A percentile compares a stretch with the other conserved stretches of the same genome.
Evolutionary conservation across 106 monocot genomes (phyloP).

Genomic region (Dendrobium nobile): DNA sequence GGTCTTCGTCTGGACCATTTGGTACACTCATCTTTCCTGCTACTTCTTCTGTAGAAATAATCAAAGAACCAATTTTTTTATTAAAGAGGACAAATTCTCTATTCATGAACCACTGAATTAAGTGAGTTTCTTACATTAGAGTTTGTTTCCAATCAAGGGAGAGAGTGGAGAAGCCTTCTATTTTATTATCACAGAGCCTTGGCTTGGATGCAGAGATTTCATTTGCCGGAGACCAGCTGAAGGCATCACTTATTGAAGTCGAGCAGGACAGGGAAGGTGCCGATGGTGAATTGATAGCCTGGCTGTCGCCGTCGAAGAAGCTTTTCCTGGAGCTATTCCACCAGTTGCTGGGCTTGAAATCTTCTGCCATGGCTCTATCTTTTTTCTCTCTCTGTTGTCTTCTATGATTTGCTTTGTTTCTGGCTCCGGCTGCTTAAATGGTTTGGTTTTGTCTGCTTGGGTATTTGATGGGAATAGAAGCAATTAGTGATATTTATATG

Average conservation of each 20-base stretch:
- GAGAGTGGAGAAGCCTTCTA: neutral
- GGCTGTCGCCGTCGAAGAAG: neutral
- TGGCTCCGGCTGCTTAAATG: too few relatives aligned
- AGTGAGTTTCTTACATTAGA: neutral
- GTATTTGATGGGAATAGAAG: neutral
- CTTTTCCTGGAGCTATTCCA: neutral
- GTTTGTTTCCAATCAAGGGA: neutral
- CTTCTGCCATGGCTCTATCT: conserved; percentile 8
- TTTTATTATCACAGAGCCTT: neutral
- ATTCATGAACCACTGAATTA: neutral
- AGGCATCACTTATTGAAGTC: neutral
- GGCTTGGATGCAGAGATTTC: neutral
- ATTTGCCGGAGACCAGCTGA: neutral
- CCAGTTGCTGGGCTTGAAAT: conserved; percentile 3
- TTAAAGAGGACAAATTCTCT: neutral
- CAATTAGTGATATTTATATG: neutral
- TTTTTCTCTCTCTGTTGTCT: neutral
- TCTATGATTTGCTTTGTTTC: neutral
- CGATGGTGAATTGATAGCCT: neutral
- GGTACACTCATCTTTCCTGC: neutral
- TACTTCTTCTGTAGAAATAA: neutral
- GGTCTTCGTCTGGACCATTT: too few relatives aligned
- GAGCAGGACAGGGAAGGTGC: neutral
- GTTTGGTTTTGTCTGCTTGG: neutral
- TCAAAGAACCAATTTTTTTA: neutral